A percentile compares a stretch with the other conserved stretches of the same genome.
Conservation (phyloP, 2,329 filamentous ascomycete species). For the Gremmenia infestans region DNA sequence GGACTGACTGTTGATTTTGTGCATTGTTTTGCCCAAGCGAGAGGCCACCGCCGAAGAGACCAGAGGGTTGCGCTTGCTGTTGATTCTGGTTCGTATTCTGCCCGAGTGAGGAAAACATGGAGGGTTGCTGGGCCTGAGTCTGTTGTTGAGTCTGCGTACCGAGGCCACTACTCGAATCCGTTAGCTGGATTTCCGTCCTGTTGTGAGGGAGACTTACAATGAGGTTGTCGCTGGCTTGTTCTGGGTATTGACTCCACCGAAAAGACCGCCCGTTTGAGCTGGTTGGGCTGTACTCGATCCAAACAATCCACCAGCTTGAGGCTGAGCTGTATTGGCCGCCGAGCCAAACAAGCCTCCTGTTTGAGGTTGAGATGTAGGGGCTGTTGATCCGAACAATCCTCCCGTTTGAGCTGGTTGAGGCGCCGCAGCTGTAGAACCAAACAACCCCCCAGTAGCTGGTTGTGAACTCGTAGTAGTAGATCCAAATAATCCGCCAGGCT, state of each 20-base stretch:
- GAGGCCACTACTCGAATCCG: constrained; percentile 21
- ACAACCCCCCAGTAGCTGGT: constrained; percentile 28
- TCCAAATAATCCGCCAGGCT: constrained; percentile 25
- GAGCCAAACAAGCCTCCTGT: constrained; percentile 30
- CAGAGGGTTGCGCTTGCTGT: constrained; percentile 17
- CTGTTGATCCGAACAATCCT: constrained; percentile 30
- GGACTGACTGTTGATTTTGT: constrained; percentile 49
- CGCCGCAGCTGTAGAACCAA: constrained; percentile 26
- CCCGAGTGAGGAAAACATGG: constrained; percentile 15
- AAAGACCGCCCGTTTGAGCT: constrained; percentile 25
- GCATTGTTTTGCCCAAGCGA: constrained; percentile 42
- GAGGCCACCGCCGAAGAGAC: constrained; percentile 29
- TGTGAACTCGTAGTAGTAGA: constrained; percentile 18
- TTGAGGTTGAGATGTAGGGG: constrained; percentile 12
- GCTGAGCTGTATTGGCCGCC: constrained; percentile 12
- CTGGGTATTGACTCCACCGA: constrained; percentile 23
- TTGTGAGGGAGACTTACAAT: constrained; percentile 26
- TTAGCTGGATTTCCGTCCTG: not conserved
- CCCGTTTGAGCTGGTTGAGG: constrained; percentile 16
- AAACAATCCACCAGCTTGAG: constrained; percentile 26
- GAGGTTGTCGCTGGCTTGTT: constrained; percentile 26
- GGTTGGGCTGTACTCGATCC: constrained; percentile 27
- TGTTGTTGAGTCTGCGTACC: constrained; percentile 26
- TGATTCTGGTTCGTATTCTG: constrained; percentile 13
- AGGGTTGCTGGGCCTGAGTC: constrained; percentile 22